Evolutionary conservation across 2,329 filamentous ascomycete species (phyloP).

Genomic region (Nigrograna mackinnonii): DNA sequence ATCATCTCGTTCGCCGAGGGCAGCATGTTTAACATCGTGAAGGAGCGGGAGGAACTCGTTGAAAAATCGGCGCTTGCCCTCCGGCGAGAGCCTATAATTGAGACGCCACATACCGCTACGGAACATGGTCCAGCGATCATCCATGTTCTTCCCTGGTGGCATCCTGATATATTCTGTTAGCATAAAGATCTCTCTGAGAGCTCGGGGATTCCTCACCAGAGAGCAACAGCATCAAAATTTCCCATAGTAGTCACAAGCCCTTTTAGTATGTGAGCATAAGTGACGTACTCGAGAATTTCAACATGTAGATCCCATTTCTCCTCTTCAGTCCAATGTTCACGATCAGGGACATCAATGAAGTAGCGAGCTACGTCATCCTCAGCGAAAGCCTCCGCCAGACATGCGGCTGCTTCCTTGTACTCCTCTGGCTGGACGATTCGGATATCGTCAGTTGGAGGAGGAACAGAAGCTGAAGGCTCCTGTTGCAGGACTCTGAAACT

Average conservation of each 20-base stretch:
- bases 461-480: constrained; percentile 22
- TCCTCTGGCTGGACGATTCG: constrained; percentile 68
- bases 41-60: constrained; percentile 75
- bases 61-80: constrained; percentile 76
- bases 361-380: constrained; percentile 75
- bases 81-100: constrained; percentile 71
- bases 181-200: not conserved
- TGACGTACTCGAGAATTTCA: constrained; percentile 76
- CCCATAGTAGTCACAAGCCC: constrained; percentile 77
- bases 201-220: constrained; percentile 65
- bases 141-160: constrained; percentile 73
- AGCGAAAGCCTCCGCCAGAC: constrained; percentile 77
- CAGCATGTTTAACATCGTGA: constrained; percentile 69
- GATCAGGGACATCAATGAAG: constrained; percentile 73
- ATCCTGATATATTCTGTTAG: constrained; percentile 58
- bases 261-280: constrained; percentile 73
- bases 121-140: constrained; percentile 72
- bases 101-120: constrained; percentile 79
- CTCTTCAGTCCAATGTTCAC: constrained; percentile 64
- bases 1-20: constrained; percentile 68
- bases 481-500: constrained; percentile 34
- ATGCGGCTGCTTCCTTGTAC: constrained; percentile 70
- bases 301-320: constrained; percentile 77
- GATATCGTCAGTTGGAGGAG: constrained; percentile 52
- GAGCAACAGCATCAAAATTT: constrained; percentile 75